A percentile compares a stretch with the other conserved stretches of the same genome.
phyloP scores from a whole-genome alignment of 768 basidiomycete genomes.

The Mycena chlorophos region DNA sequence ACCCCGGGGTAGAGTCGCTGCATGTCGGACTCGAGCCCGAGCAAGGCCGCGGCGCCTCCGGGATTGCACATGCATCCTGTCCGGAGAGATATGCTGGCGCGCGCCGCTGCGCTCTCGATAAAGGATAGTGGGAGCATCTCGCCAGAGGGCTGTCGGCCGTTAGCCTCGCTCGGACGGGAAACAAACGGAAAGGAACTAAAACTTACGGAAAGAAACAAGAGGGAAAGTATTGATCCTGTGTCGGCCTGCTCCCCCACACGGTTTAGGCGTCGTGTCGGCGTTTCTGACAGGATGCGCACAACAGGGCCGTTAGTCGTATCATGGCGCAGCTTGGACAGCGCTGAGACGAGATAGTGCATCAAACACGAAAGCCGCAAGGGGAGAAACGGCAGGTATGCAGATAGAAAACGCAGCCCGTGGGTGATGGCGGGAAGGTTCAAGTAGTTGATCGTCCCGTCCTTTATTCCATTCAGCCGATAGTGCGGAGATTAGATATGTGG shows the following conservation, averaged over 20 bases:
- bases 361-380: constrained; percentile 74
- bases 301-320: constrained; percentile 60
- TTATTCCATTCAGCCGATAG: not conserved
- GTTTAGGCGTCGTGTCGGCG: constrained; percentile 53
- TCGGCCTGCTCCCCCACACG: constrained; percentile 67
- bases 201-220: constrained; percentile 66
- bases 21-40: constrained; percentile 70
- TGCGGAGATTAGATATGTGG: not conserved
- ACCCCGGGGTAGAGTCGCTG: constrained; percentile 55
- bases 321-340: constrained; percentile 60
- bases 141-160: constrained; percentile 52
- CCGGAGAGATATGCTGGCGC: constrained; percentile 67
- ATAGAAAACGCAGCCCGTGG: constrained; percentile 73
- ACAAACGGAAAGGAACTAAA: constrained; percentile 3
- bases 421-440: constrained; percentile 75
- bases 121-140: constrained; percentile 72
- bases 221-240: constrained; percentile 60
- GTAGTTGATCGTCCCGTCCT: constrained; percentile 89
- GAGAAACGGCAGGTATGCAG: constrained; percentile 77
- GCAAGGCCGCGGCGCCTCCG: constrained; percentile 72
- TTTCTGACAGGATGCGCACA: constrained; percentile 65
- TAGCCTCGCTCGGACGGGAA: not conserved
- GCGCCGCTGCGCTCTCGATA: constrained; percentile 67
- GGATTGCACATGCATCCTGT: constrained; percentile 91
- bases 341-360: constrained; percentile 57